phyloP scores from a whole-genome alignment of 2,329 filamentous ascomycete genomes.

The Xylariaceae sp. region DNA sequence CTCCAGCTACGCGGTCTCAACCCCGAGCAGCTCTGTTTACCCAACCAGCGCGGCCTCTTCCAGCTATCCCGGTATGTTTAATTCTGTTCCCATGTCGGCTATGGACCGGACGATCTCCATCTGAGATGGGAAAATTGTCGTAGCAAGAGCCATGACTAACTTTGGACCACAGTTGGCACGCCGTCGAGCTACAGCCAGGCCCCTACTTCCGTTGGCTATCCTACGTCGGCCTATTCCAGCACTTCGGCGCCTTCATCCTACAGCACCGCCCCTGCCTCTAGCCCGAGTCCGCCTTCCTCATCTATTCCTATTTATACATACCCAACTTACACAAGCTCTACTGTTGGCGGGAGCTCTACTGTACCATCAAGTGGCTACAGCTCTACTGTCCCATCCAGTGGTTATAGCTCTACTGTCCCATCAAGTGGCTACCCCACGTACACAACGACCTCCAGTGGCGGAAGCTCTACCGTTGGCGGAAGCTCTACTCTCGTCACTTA shows the following conservation, averaged over 20 bases:
- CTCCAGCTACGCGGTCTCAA: too few relatives aligned
- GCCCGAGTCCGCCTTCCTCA: neutral
- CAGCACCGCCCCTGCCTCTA: neutral
- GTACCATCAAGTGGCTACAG: neutral
- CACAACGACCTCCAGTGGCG: neutral
- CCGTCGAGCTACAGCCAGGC: too few relatives aligned
- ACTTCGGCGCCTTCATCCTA: constrained; percentile 6
- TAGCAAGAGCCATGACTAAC: too few relatives aligned
- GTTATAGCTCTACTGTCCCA: neutral
- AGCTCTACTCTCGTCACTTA: constrained; percentile 7
- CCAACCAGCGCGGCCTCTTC: neutral
- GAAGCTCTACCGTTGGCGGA: constrained; percentile 2
- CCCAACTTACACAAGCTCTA: neutral
- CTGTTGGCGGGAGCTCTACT: neutral
- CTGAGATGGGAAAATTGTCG: too few relatives aligned
- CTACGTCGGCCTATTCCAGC: neutral
- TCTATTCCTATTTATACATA: neutral
- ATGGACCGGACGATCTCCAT: too few relatives aligned
- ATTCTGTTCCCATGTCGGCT: too few relatives aligned
- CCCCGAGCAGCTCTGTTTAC: neutral
- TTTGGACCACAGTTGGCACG: too few relatives aligned
- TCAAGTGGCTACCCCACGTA: neutral
- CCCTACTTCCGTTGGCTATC: too few relatives aligned
- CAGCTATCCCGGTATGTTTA: too few relatives aligned
- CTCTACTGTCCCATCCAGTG: constrained; percentile 5